A percentile compares a stretch with the other conserved stretches of the same genome.
Evolutionary conservation across 805 yeast genomes (phyloP).

Genomic region (Danielia reshetovae): DNA sequence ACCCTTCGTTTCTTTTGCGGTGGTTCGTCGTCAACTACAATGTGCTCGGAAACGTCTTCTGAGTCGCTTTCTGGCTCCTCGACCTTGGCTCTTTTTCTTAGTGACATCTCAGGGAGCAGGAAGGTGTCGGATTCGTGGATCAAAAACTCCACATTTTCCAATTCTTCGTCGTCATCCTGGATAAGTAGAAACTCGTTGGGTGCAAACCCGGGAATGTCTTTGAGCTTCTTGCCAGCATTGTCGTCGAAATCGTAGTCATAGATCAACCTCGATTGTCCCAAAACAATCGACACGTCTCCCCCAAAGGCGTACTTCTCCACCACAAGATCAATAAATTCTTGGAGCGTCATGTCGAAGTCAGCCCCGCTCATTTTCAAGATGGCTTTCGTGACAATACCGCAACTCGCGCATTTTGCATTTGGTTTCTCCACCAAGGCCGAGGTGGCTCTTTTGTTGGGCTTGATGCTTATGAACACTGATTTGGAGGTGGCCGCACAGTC

Average conservation of each 20-base stretch:
- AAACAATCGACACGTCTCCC: slow-evolving; percentile 54
- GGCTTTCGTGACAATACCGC: slow-evolving; percentile 42
- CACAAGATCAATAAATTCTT: slow-evolving; percentile 50
- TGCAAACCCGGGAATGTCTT: slow-evolving; percentile 47
- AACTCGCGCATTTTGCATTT: slow-evolving; percentile 68
- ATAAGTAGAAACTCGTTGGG: slow-evolving; percentile 65
- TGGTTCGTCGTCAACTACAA: slow-evolving; percentile 13
- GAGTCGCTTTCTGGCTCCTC: neutral
- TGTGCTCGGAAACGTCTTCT: slow-evolving; percentile 1
- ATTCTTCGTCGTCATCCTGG: slow-evolving; percentile 73
- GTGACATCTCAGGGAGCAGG: slow-evolving; percentile 15
- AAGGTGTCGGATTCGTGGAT: slow-evolving; percentile 22
- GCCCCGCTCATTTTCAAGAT: slow-evolving; percentile 21
- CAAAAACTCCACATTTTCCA: slow-evolving; percentile 62
- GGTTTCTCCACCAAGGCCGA: slow-evolving; percentile 60
- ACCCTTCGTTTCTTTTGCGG: slow-evolving; percentile 13
- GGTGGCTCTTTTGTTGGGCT: slow-evolving; percentile 61
- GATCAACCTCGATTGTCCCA: slow-evolving; percentile 57
- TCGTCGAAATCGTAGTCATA: slow-evolving; percentile 91
- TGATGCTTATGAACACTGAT: slow-evolving; percentile 37
- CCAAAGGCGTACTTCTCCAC: slow-evolving; percentile 47
- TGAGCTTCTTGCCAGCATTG: slow-evolving; percentile 47
- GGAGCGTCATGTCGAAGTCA: slow-evolving; percentile 44
- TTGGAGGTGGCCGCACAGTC: slow-evolving; percentile 24
- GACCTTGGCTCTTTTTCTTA: slow-evolving; percentile 8